Conservation (phyloP, 768 basidiomycete species). For the Pisolithus sp. region DNA sequence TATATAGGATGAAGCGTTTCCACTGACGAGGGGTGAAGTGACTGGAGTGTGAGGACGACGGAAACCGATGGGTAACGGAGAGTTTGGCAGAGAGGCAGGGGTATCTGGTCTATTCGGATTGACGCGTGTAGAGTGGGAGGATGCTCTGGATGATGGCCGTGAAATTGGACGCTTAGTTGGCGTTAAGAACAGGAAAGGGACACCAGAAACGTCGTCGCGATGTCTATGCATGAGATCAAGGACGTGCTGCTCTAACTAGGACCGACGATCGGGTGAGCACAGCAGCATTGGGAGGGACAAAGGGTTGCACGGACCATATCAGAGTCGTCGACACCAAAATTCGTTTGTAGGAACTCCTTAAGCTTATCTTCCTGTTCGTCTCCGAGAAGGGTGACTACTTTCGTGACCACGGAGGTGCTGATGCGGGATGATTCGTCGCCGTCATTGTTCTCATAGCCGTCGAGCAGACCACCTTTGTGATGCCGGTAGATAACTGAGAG, state of each 20-base stretch:
- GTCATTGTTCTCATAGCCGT: conserved; percentile 56
- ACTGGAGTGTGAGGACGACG: conserved; percentile 76
- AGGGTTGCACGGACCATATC: conserved; percentile 47
- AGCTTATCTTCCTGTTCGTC: conserved; percentile 86
- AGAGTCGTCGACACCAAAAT: conserved; percentile 56
- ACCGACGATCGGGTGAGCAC: conserved; percentile 8
- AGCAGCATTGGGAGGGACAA: conserved; percentile 10
- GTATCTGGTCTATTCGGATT: conserved; percentile 64
- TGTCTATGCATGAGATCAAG: conserved; percentile 96
- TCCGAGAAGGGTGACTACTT: conserved; percentile 64
- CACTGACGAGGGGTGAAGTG: conserved; percentile 68
- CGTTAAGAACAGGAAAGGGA: conserved; percentile 78
- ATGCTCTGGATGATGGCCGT: conserved; percentile 74
- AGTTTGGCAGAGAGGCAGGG: conserved; percentile 66
- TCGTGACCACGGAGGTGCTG: conserved; percentile 55
- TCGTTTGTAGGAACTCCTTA: conserved; percentile 65
- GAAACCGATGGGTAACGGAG: conserved; percentile 69
- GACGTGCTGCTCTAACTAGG: conserved; percentile 78
- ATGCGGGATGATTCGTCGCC: conserved; percentile 48
- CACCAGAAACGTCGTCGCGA: conserved; percentile 75
- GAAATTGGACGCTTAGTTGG: conserved; percentile 69
- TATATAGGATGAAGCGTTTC: conserved; percentile 51
- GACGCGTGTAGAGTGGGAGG: conserved; percentile 61
- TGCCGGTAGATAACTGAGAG: conserved; percentile 68
- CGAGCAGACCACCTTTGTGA: conserved; percentile 45